Percentiles rank a stretch among this genome's conserved stretches.
Conservation (phyloP, 2,329 filamentous ascomycete genomes). For the Magnaporthiopsis rhizophila region DNA sequence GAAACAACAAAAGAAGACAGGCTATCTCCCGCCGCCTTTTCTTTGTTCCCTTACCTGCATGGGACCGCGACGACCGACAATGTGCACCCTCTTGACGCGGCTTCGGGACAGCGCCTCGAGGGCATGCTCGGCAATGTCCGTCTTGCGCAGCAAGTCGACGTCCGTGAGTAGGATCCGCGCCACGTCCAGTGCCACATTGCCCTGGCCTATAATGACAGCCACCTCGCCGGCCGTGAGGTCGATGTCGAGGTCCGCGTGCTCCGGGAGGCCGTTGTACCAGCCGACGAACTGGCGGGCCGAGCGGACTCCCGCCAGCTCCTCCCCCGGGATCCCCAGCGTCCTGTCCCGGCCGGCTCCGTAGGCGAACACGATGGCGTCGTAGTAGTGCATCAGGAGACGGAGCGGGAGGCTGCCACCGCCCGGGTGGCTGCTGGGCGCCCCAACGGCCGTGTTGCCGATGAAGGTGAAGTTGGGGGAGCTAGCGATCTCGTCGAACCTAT, state of each 20-base stretch:
- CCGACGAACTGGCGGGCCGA: conserved; percentile 91
- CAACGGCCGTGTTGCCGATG: conserved; percentile 80
- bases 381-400: conserved; percentile 63
- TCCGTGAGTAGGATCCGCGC: conserved; percentile 77
- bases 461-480: conserved; percentile 78
- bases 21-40: neutral
- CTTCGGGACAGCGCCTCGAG: conserved; percentile 65
- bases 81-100: conserved; percentile 67
- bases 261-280: conserved; percentile 95
- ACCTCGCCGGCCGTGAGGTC: conserved; percentile 69
- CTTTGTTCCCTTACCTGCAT: conserved; percentile 55
- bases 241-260: conserved; percentile 65
- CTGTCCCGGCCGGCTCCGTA: conserved; percentile 87
- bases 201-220: conserved; percentile 85
- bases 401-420: conserved; percentile 54
- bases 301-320: conserved; percentile 68
- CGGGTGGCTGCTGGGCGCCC: conserved; percentile 35
- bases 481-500: conserved; percentile 86
- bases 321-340: conserved; percentile 70
- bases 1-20: neutral
- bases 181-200: conserved; percentile 92
- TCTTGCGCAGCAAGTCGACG: conserved; percentile 64
- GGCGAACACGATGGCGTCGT: conserved; percentile 85
- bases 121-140: conserved; percentile 84
- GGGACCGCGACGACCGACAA: conserved; percentile 85